Conservation (phyloP, 2,329 filamentous ascomycete genomes). For the Thielaviopsis euricoi region DNA sequence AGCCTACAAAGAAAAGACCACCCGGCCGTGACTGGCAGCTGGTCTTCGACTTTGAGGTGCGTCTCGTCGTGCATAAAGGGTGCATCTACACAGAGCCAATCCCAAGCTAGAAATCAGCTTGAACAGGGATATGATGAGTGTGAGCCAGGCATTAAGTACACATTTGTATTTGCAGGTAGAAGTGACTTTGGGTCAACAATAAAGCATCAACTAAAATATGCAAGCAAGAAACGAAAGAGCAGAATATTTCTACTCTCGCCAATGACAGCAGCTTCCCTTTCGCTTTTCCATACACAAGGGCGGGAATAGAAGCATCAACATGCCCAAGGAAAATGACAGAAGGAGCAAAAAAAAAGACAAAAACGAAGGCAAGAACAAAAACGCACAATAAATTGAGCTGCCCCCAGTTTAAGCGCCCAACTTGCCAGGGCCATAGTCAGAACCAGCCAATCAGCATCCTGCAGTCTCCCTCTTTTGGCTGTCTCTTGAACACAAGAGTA, state of each 20-base stretch:
- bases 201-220: too few species aligned
- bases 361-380: neutral
- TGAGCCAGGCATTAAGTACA: too few species aligned
- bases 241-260: neutral
- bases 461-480: neutral
- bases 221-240: neutral
- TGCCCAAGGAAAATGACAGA: neutral
- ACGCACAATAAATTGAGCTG: neutral
- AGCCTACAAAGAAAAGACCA: neutral
- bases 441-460: neutral
- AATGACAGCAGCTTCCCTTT: neutral
- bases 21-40: neutral
- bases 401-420: slow-evolving; percentile 1
- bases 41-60: neutral
- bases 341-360: neutral
- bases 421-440: neutral
- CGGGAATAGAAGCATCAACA: neutral
- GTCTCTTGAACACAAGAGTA: neutral
- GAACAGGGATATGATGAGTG: neutral
- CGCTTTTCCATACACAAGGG: neutral
- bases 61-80: neutral
- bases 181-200: neutral
- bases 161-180: too few species aligned
- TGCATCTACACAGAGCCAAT: neutral
- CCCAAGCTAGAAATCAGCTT: neutral